phyloP scores from a whole-genome alignment of 2,329 filamentous ascomycete species.

The Diaporthe destruens region DNA sequence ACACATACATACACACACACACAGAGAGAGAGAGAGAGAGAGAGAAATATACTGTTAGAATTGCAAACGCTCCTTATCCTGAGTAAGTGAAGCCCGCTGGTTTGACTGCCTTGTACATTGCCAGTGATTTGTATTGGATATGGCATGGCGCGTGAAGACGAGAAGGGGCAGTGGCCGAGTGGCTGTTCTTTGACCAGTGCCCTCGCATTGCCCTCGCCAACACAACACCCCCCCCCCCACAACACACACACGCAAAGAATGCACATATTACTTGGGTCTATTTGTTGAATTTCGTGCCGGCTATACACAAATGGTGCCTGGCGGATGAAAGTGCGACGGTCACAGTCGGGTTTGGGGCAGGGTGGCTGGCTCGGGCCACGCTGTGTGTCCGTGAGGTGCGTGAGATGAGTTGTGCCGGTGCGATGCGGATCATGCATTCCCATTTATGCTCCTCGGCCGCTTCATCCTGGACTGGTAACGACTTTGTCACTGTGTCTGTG shows the following conservation, averaged over 20 bases:
- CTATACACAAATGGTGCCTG: background rate
- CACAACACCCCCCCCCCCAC: too few species aligned
- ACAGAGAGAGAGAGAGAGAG: background rate
- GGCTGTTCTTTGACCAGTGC: background rate
- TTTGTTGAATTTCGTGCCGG: background rate
- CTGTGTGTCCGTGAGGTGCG: background rate
- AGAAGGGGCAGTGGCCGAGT: background rate
- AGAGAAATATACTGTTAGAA: constrained; percentile 24
- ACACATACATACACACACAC: too few species aligned
- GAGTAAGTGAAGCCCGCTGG: background rate
- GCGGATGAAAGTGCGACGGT: background rate
- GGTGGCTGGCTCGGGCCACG: background rate
- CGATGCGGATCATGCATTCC: background rate
- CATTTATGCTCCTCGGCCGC: background rate
- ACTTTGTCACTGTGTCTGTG: background rate
- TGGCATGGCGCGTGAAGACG: background rate
- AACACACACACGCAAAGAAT: too few species aligned
- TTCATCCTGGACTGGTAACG: background rate
- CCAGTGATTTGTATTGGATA: background rate
- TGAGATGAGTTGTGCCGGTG: background rate
- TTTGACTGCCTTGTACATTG: background rate
- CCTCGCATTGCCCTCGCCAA: too few species aligned
- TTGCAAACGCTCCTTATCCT: background rate
- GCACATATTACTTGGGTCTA: background rate
- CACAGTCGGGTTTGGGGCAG: background rate